A percentile compares a stretch with the other conserved stretches of the same genome.
Conservation (phyloP, 495 filamentous ascomycete species). For the Polyplosphaeria fusca region DNA sequence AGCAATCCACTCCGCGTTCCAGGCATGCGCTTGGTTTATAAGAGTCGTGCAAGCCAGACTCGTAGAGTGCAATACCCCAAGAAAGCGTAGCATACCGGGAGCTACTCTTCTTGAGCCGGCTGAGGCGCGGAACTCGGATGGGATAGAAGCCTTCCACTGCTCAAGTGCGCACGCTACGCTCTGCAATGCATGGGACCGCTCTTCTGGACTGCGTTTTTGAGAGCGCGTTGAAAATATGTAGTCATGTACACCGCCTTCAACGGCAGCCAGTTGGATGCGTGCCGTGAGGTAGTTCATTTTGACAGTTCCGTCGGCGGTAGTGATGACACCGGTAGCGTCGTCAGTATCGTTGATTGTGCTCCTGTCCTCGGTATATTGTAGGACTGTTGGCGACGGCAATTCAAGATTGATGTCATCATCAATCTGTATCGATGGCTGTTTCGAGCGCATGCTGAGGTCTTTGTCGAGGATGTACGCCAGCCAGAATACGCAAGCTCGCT, state of each 20-base stretch:
- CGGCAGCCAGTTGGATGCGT: slow-evolving; percentile 19
- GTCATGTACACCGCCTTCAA: slow-evolving; percentile 17
- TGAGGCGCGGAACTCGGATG: slow-evolving; percentile 10
- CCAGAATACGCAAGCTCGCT: slow-evolving; percentile 23
- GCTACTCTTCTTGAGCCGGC: slow-evolving; percentile 4
- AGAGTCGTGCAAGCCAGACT: slow-evolving; percentile 21
- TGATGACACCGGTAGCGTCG: slow-evolving; percentile 12
- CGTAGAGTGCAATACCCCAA: slow-evolving; percentile 18
- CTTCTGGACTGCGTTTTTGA: slow-evolving; percentile 13
- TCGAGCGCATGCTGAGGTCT: slow-evolving; percentile 26
- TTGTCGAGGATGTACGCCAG: slow-evolving; percentile 27
- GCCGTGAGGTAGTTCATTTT: slow-evolving; percentile 20
- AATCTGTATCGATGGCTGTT: slow-evolving; percentile 17
- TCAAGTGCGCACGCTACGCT: slow-evolving; percentile 16
- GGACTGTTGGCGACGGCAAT: slow-evolving; percentile 10
- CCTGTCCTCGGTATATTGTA: neutral
- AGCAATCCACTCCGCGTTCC: slow-evolving; percentile 9
- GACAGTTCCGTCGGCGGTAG: slow-evolving; percentile 13
- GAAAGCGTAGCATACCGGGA: slow-evolving; percentile 13
- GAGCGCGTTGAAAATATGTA: slow-evolving; percentile 21
- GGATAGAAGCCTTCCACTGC: slow-evolving; percentile 21
- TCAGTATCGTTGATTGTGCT: neutral
- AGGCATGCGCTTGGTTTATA: slow-evolving; percentile 14
- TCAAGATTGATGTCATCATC: slow-evolving; percentile 27
- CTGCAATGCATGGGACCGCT: slow-evolving; percentile 14